Conservation (phyloP, 768 basidiomycete genomes). For the Chalciporus piperatus region DNA sequence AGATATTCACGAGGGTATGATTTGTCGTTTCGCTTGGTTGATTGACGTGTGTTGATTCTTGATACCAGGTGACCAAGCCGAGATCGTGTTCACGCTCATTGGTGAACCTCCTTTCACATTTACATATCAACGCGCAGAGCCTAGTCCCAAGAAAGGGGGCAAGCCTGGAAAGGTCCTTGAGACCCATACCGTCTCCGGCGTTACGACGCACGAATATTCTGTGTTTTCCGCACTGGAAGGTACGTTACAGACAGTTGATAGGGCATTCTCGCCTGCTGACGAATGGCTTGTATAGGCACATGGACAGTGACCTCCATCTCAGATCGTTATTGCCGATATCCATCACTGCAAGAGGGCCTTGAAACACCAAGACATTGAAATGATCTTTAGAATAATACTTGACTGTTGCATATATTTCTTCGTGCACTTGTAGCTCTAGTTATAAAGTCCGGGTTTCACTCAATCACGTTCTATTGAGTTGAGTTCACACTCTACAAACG, state of each 20-base stretch:
- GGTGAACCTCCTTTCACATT: slow-evolving; percentile 97
- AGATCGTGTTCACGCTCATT: slow-evolving; percentile 84
- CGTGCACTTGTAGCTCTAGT: slow-evolving; percentile 28
- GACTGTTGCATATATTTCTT: slow-evolving; percentile 17
- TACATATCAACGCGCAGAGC: slow-evolving; percentile 85
- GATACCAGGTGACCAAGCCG: slow-evolving; percentile 79
- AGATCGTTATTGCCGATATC: slow-evolving; percentile 88
- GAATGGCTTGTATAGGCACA: slow-evolving; percentile 53
- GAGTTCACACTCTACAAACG: neutral
- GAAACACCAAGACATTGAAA: slow-evolving; percentile 34
- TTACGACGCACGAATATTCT: slow-evolving; percentile 75
- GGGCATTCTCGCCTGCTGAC: slow-evolving; percentile 1
- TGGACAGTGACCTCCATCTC: slow-evolving; percentile 93
- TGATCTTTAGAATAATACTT: slow-evolving; percentile 4
- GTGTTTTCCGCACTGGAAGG: slow-evolving; percentile 93
- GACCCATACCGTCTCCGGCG: slow-evolving; percentile 84
- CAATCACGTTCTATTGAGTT: neutral
- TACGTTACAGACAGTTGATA: slow-evolving; percentile 28
- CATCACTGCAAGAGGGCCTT: slow-evolving; percentile 55
- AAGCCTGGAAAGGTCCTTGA: slow-evolving; percentile 80
- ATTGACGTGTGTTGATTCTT: neutral
- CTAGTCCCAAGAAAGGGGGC: slow-evolving; percentile 61
- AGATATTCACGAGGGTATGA: slow-evolving; percentile 83
- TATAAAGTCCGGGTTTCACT: neutral
- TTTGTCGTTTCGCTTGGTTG: neutral